Evolutionary conservation across 2,329 filamentous ascomycete genomes (phyloP).

Genomic region (Aspergillus oerlinghausenensis): DNA sequence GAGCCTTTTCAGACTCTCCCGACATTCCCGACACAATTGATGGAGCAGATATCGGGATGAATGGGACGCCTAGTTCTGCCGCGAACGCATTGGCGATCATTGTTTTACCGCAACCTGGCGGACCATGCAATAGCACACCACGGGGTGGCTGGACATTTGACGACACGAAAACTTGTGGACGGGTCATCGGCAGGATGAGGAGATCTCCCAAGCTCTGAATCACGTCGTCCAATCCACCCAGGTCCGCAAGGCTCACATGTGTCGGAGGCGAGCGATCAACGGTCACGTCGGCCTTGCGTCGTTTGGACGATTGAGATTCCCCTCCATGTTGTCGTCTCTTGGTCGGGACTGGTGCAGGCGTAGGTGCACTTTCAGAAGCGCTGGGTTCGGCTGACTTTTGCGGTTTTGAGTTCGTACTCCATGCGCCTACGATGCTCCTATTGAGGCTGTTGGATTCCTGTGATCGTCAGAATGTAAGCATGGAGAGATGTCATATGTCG

Average conservation of each 20-base stretch:
- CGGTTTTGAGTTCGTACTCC: conserved; percentile 43
- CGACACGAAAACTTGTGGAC: conserved; percentile 60
- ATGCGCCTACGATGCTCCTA: conserved; percentile 57
- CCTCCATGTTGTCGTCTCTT: conserved; percentile 60
- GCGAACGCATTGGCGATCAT: conserved; percentile 77
- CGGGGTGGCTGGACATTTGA: conserved; percentile 66
- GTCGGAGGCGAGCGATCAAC: conserved; percentile 62
- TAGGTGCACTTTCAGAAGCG: conserved; percentile 16
- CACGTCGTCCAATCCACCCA: conserved; percentile 72
- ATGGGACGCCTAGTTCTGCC: conserved; percentile 68
- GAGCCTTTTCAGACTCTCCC: conserved; percentile 81
- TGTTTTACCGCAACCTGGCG: conserved; percentile 82
- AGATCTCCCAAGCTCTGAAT: conserved; percentile 65
- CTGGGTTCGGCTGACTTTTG: conserved; percentile 27
- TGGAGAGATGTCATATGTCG: neutral
- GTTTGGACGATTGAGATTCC: conserved; percentile 60
- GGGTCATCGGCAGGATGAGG: conserved; percentile 67
- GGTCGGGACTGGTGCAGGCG: conserved; percentile 32
- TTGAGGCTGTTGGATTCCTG: conserved; percentile 61
- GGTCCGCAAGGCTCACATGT: conserved; percentile 63
- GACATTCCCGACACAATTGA: conserved; percentile 83
- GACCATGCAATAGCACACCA: conserved; percentile 74
- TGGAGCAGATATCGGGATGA: conserved; percentile 76
- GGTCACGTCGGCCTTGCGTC: conserved; percentile 55
- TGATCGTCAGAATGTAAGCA: conserved; percentile 13